Conservation (phyloP, 2,329 filamentous ascomycete genomes). For the Clonostachys solani region DNA sequence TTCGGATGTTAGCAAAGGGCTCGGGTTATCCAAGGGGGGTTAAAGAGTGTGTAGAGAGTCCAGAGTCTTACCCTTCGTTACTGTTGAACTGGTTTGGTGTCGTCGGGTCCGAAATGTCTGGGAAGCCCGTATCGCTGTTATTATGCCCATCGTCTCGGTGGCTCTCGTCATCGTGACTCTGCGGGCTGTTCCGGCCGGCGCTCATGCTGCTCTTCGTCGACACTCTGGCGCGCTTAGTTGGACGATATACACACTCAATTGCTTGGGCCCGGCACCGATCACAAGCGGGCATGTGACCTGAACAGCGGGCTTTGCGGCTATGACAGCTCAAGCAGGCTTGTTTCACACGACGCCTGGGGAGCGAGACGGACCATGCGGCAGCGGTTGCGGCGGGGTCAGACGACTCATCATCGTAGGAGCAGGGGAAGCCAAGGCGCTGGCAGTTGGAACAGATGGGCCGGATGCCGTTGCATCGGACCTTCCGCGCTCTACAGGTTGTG, state of each 20-base stretch:
- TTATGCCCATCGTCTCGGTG: conserved; percentile 20
- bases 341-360: conserved; percentile 49
- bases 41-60: neutral
- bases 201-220: conserved; percentile 11
- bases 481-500: conserved; percentile 48
- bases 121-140: conserved; percentile 26
- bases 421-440: conserved; percentile 52
- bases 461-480: conserved; percentile 54
- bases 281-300: conserved; percentile 51
- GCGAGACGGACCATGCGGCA: conserved; percentile 33
- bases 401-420: conserved; percentile 45
- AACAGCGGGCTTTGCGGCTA: conserved; percentile 53
- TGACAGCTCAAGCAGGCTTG: conserved; percentile 56
- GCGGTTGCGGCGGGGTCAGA: conserved; percentile 17
- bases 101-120: conserved; percentile 21
- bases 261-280: conserved; percentile 44
- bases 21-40: neutral
- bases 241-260: conserved; percentile 51
- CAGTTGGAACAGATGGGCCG: conserved; percentile 53
- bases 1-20: conserved; percentile 10
- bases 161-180: conserved; percentile 25
- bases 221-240: conserved; percentile 33
- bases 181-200: conserved; percentile 19
- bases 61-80: conserved; percentile 16
- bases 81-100: conserved; percentile 27